phyloP scores from a whole-genome alignment of 2,329 filamentous ascomycete genomes.

The Botrytis pseudocinerea region DNA sequence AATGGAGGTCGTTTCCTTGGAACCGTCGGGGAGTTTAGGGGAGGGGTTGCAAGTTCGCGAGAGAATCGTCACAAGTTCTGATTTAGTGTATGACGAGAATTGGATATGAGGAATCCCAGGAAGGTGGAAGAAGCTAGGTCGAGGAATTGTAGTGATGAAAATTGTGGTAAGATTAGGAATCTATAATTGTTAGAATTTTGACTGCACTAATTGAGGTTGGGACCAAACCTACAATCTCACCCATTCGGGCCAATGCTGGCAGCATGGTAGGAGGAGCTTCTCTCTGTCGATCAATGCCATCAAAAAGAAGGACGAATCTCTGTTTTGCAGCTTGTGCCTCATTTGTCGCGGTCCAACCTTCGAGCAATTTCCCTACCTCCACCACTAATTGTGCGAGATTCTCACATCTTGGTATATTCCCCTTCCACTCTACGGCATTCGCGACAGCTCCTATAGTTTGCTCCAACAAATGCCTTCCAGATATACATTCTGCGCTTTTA shows the following conservation, averaged over 20 bases:
- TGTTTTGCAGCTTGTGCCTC: conserved; percentile 39
- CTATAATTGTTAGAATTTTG: conserved; percentile 47
- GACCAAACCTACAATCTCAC: conserved; percentile 67
- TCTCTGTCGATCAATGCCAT: conserved; percentile 81
- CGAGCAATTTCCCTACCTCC: conserved; percentile 65
- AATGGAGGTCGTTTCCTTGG: conserved; percentile 62
- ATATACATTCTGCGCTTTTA: conserved; percentile 74
- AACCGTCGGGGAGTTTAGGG: conserved; percentile 46
- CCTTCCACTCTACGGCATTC: conserved; percentile 51
- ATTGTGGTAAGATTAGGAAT: conserved; percentile 76
- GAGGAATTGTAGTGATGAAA: conserved; percentile 73
- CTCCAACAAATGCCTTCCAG: conserved; percentile 75
- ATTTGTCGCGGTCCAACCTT: conserved; percentile 29
- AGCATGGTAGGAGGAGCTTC: conserved; percentile 78
- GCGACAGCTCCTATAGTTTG: conserved; percentile 62
- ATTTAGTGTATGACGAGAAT: conserved; percentile 81
- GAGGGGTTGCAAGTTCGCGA: conserved; percentile 50
- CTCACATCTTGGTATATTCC: conserved; percentile 67
- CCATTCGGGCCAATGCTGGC: conserved; percentile 76
- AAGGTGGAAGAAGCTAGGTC: conserved; percentile 67
- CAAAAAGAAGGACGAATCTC: conserved; percentile 79
- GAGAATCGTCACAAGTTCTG: conserved; percentile 77
- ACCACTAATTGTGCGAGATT: conserved; percentile 75
- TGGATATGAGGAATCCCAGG: conserved; percentile 73
- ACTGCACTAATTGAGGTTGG: background rate